Evolutionary conservation across 2,329 filamentous ascomycete genomes (phyloP), one percentile per base, ranked within the genome.

Genomic region (Cytospora mali): DNA sequence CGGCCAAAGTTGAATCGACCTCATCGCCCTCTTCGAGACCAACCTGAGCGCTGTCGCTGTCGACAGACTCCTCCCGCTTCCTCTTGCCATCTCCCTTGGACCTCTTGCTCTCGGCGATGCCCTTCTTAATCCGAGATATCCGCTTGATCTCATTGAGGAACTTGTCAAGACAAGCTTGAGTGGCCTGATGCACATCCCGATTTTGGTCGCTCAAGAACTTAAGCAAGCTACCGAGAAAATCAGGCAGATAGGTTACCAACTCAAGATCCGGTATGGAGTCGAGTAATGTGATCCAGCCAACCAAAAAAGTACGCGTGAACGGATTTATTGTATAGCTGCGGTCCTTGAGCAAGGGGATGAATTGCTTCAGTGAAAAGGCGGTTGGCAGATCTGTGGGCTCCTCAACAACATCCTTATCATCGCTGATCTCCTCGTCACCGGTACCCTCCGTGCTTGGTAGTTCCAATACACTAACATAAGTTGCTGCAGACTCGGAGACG

Each of bases 221-320:
- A 69, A 99, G 87, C 49, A 99, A 79, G 0, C 94, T 95, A 28
- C 88, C 90, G 1, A 99, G 81, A 71, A 99, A 99, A 55, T 94
- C 92, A 1, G 95, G 96, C 27, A 99, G 80, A 73, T 93, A 96
- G 4, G 91, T 90, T 42, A 99, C 94, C 23, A 99, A 86, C 75
- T 99, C 96, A 49, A 99, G 81, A 72, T 99, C 96, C 0, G 95
- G 95, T 69, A 99, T 98, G 1, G 93, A 97, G 74, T 99, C 95
- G 23, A 99, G 82, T 18, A 99, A 78, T 4, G 90, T 96, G 63
- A 99, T 92, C 95, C 95, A 99, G 33, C 92, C 93, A 2, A 99
- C 95, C 16, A 99, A 82, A 70, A 99, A 99, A 16, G 92, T 96
- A 56, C 95, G 85, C 4, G 94, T 97, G 73, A 96, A 98, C 0